phyloP scores from a whole-genome alignment of 495 filamentous ascomycete genomes.

The Articulospora tetracladia region DNA sequence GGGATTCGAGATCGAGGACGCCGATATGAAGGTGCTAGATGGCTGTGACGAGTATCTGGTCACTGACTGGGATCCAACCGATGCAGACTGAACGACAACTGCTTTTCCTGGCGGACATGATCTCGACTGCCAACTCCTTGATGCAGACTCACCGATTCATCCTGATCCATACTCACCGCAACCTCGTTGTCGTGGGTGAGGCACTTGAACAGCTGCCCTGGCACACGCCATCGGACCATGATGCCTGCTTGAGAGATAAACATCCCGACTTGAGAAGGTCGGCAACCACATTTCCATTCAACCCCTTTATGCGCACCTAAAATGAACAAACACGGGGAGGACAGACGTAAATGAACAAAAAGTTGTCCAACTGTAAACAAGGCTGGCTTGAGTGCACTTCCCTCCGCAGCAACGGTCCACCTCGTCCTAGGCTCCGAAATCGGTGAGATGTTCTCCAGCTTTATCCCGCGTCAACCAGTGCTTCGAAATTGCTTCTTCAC shows the following conservation, averaged over 20 bases:
- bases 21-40: slow-evolving; percentile 54
- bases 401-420: background rate
- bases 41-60: slow-evolving; percentile 55
- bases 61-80: slow-evolving; percentile 73
- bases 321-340: background rate
- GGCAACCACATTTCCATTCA: background rate
- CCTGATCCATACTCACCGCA: background rate
- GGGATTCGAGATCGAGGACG: slow-evolving; percentile 67
- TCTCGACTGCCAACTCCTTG: background rate
- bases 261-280: background rate
- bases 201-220: background rate
- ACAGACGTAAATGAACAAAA: too few species aligned
- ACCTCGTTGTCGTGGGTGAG: background rate
- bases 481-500: slow-evolving; percentile 1
- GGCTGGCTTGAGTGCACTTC: too few species aligned
- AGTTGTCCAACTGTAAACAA: too few species aligned
- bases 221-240: background rate
- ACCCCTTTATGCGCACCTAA: too few species aligned
- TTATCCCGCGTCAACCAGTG: background rate
- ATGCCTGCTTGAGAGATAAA: background rate
- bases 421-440: slow-evolving; percentile 2
- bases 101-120: background rate
- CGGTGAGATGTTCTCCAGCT: background rate
- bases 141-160: background rate
- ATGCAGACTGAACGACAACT: slow-evolving; percentile 15